Conservation (phyloP, 352 stramenopile genomes). For the Globisporangium nodosum region DNA sequence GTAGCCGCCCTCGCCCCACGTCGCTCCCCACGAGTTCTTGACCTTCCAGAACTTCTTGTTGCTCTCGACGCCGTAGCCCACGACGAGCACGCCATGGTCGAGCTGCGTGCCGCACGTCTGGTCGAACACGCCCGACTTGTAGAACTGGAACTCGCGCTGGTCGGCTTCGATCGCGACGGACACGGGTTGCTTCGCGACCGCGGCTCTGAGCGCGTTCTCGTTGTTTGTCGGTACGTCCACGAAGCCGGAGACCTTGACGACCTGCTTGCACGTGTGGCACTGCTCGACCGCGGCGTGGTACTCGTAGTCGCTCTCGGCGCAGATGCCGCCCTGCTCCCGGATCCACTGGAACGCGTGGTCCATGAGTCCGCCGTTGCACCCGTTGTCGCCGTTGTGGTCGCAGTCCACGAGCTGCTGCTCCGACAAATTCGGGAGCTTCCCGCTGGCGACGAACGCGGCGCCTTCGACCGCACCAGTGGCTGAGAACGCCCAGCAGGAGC, state of each 20-base stretch:
- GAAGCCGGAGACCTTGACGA: conserved; percentile 42
- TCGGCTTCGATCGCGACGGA: conserved; percentile 92
- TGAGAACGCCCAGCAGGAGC: conserved; percentile 97
- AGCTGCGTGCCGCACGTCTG: conserved; percentile 74
- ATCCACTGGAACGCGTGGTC: conserved; percentile 92
- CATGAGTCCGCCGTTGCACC: conserved; percentile 88
- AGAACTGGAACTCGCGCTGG: conserved; percentile 96
- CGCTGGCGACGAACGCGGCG: conserved; percentile 76
- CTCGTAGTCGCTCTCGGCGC: conserved; percentile 64
- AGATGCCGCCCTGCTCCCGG: conserved; percentile 67
- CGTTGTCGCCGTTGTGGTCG: conserved; percentile 69
- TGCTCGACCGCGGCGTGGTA: conserved; percentile 55
- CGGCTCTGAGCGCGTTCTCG: conserved; percentile 73
- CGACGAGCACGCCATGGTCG: conserved; percentile 95
- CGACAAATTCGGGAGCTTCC: conserved; percentile 72
- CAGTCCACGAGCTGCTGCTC: conserved; percentile 93
- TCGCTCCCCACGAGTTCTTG: conserved; percentile 96
- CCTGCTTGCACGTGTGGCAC: conserved; percentile 27
- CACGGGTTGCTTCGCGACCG: conserved; percentile 92
- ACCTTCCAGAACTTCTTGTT: conserved; percentile 82
- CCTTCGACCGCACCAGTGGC: conserved; percentile 88
- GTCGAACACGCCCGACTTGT: conserved; percentile 89
- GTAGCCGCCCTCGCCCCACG: conserved; percentile 94
- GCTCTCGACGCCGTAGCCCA: conserved; percentile 89
- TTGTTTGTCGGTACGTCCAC: conserved; percentile 43